Base-by-base conservation (phyloP, 2,329 filamentous ascomycete genomes). In the Venturia nashicola region DNA sequence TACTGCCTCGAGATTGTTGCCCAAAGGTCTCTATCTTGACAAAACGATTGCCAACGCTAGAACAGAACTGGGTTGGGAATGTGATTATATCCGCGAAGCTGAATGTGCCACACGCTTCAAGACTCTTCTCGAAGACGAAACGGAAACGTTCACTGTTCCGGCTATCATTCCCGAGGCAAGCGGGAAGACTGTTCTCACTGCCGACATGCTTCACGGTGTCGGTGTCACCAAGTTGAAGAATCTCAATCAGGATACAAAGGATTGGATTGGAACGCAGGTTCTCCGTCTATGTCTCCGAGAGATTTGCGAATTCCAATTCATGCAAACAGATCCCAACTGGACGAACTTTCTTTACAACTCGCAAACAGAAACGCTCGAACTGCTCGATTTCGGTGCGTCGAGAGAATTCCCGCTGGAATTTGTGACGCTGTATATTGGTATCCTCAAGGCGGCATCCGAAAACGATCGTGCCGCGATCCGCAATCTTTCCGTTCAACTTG, bases 291-390 rank as follows among this genome's bases (percentile, higher is more conserved):
- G 91, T 72, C 82, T 97, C 46, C 87, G 92, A 65, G 94, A 97
- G 77, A 93, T 97, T 69, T 87, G 87, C 67, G 91, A 96, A 75
- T 97, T 97, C 83, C 86, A 82, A 66, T 97, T 96, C 78, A 99
- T 99, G 94, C 94, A 99, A 77, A 99, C 94, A 5, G 94, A 99
- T 72, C 94, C 94, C 48, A 99, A 99, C 79, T 99, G 94, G 94
- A 97, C 93, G 42, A 99, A 99, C 76, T 99, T 99, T 75, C 81
- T 97, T 23, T 99, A 91, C 80, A 94, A 97, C 70, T 79, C 85
- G 0, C 70, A 78, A 23, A 85, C 82, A 4, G 79, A 85, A 69
- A 88, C 86, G 71, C 86, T 99, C 16, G 92, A 96, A 75, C 83
- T 99, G 0, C 86, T 99, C 62, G 95, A 99, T 76, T 99, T 99